These are phyloP conservation scores for Triticum turgidum DNA, from an alignment of 176 grass and related monocot species.

Conservation along the genomic window DNA sequence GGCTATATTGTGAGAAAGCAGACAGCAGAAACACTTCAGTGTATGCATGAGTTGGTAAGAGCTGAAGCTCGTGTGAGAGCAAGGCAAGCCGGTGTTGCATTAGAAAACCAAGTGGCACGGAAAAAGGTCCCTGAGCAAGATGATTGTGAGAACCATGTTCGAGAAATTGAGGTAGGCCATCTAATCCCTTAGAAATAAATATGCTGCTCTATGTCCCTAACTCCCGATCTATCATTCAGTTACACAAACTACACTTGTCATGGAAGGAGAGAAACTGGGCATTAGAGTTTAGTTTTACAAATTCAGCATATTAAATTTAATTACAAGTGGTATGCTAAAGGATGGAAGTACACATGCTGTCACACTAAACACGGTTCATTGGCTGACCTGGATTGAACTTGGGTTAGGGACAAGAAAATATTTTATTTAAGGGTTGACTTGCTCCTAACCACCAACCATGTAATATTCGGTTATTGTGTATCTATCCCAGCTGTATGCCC, in stretches of 20 bases:
- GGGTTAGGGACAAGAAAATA: background rate
- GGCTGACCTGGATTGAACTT: background rate
- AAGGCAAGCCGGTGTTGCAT: conserved; percentile 68
- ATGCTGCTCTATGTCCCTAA: background rate
- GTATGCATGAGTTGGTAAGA: conserved; percentile 84
- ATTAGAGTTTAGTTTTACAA: background rate
- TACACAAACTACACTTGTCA: background rate
- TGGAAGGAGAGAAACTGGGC: background rate
- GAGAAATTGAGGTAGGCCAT: conserved; percentile 75
- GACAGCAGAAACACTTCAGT: conserved; percentile 84
- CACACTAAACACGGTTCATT: background rate
- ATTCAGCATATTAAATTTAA: background rate
- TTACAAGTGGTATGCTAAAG: background rate
- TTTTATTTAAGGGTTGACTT: conserved; percentile 9
- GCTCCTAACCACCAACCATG: background rate
- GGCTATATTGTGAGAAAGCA: conserved; percentile 88
- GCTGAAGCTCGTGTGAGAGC: conserved; percentile 88
- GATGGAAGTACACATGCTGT: background rate
- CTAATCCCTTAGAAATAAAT: background rate
- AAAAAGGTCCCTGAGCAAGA: conserved; percentile 60
- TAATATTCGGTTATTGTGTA: conserved; percentile 3
- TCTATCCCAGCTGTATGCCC: conserved; percentile 16
- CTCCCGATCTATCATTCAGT: background rate
- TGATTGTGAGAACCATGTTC: conserved; percentile 45
- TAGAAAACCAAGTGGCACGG: conserved; percentile 67